Evolutionary conservation across 495 filamentous ascomycete genomes (phyloP), one percentile per base, ranked within the genome.

Genomic region (Beverwykella pulmonaria): DNA sequence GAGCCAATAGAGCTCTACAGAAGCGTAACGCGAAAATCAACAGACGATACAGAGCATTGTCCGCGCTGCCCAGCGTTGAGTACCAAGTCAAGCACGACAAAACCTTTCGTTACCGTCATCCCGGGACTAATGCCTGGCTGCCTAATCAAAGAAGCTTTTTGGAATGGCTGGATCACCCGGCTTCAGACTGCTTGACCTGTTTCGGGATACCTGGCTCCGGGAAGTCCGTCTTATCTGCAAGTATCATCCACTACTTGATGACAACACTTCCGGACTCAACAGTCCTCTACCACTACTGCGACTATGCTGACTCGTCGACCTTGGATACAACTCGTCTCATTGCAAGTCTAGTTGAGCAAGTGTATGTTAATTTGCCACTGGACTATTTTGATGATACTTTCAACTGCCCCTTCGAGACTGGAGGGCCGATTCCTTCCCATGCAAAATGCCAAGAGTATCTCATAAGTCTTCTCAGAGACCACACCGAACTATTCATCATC

Each of bases 161-260:
- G 20, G 9, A 25, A 1, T 67, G 55, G 56, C 14, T 44, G 0
- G 19, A 4, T 27, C 39, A 50, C n/a, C 23, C 26, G 15, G 14
- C 1, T 19, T 60, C 65, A 4, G 57, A 57, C 26, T 71, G 57
- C 34, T 59, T 59, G 12, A 58, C 19, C 39, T 59, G 49, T 25
- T 72, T 41, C 44, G 66, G 66, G 0, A 72, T 72, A 53, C 70
- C 70, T 1, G 70, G 61, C 2, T 65, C 66, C n/a, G 66, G 70
- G 1, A 72, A 70, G 53, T 70, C 70, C 0, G 48, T 73, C 14
- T 50, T 70, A 15, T 50, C 67, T 2, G 54, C 70, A 14, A 61
- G 47, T 22, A 29, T 68, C 1, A 29, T 64, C 1, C 53, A 73
- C 19, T 36, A 48, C n/a, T 25, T 70, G 15, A 34, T 34, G 30